Conservation (phyloP, 164 flowering plant genomes). For the Akebia trifoliata region DNA sequence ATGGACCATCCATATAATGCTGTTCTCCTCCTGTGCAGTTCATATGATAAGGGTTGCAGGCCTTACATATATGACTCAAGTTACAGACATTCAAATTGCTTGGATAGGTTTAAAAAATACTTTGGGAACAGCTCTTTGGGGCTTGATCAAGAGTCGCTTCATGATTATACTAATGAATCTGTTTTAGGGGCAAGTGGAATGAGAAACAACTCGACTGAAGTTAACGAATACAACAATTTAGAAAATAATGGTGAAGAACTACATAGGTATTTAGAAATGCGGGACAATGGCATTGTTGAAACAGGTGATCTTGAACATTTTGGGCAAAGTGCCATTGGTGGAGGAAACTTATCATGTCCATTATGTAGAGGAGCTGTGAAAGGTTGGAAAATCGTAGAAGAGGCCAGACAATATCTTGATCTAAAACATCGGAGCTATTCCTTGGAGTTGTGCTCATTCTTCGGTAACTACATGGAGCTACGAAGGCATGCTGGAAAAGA, state of each 20-base stretch:
- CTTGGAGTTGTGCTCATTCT: constrained; percentile 52
- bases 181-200: constrained; percentile 17
- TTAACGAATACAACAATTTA: constrained; percentile 14
- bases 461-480: constrained; percentile 58
- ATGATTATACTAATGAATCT: constrained; percentile 14
- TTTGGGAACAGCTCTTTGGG: constrained; percentile 16
- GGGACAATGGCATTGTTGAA: constrained; percentile 12
- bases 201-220: constrained; percentile 21
- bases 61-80: constrained; percentile 69
- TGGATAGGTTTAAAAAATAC: constrained; percentile 57
- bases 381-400: constrained; percentile 52
- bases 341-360: constrained; percentile 36
- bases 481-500: constrained; percentile 61
- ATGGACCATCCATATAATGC: constrained; percentile 89
- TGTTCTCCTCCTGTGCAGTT: constrained; percentile 63
- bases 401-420: constrained; percentile 55
- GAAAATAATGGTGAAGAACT: constrained; percentile 18
- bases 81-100: constrained; percentile 70
- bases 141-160: constrained; percentile 19
- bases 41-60: constrained; percentile 60
- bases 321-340: constrained; percentile 14
- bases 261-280: constrained; percentile 19
- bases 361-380: constrained; percentile 50
- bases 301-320: constrained; percentile 11
- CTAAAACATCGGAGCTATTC: constrained; percentile 52